These are phyloP conservation scores for Leccinum solheimii DNA, from an alignment of 1,284 basidiomycete species.

Conservation along the genomic window DNA sequence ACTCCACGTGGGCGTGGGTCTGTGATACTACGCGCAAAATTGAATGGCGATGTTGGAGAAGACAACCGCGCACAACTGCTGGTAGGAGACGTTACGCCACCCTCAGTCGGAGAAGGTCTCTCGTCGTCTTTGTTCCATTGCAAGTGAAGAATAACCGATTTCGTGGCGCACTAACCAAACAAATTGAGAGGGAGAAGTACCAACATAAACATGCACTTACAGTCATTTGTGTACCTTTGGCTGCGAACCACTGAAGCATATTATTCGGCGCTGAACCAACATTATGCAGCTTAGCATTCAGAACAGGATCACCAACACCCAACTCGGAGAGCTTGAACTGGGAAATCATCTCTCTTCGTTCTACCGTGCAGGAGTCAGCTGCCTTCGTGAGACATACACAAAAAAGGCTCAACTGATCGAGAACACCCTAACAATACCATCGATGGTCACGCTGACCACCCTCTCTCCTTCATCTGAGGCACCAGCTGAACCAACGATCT, in stretches of 20 bases:
- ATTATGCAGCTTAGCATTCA: conserved; percentile 66
- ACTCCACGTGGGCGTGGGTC: conserved; percentile 41
- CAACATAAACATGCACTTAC: conserved; percentile 42
- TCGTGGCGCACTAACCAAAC: conserved; percentile 73
- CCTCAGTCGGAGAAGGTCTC: conserved; percentile 26
- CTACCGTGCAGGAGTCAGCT: conserved; percentile 34
- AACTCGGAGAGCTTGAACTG: conserved; percentile 86
- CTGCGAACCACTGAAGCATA: conserved; percentile 91
- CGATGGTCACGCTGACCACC: conserved; percentile 87
- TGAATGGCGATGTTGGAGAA: conserved; percentile 29
- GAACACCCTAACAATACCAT: conserved; percentile 88
- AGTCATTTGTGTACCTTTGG: conserved; percentile 88
- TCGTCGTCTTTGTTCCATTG: conserved; percentile 77
- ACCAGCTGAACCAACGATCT: conserved; percentile 60
- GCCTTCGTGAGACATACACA: neutral
- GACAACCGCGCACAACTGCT: conserved; percentile 23
- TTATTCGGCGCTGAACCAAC: conserved; percentile 79
- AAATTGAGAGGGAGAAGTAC: neutral
- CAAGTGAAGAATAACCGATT: conserved; percentile 83
- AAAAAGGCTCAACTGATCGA: conserved; percentile 67
- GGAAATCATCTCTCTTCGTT: conserved; percentile 83
- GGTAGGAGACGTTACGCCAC: conserved; percentile 20
- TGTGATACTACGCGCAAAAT: conserved; percentile 23
- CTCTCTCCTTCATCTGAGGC: conserved; percentile 66
- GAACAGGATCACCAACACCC: conserved; percentile 63